phyloP scores from a whole-genome alignment of 176 grass and related monocot species.

The Zizania latifolia region DNA sequence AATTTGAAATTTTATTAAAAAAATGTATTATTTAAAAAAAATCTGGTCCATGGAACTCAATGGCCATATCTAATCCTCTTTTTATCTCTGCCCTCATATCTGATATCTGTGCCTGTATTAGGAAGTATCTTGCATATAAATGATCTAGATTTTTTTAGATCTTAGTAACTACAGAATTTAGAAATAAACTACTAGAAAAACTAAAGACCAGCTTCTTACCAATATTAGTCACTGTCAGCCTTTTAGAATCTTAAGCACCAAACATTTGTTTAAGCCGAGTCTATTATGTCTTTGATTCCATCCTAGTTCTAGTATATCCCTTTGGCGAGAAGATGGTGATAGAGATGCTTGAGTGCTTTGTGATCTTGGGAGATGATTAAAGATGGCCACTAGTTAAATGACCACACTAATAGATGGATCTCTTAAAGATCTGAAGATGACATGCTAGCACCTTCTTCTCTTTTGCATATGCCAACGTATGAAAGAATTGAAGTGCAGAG shows the following conservation, averaged over 20 bases:
- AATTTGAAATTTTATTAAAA: no score
- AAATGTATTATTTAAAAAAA: no score
- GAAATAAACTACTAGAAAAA: no score
- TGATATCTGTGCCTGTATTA: no score
- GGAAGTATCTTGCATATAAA: no score
- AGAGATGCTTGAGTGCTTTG: not conserved
- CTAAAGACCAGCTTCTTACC: no score
- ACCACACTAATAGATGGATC: constrained; percentile 2
- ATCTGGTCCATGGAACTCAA: not conserved
- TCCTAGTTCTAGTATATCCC: constrained; percentile 28
- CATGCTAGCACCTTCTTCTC: not conserved
- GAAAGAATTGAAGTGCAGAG: not conserved
- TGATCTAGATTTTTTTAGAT: no score
- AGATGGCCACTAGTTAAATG: constrained; percentile 12
- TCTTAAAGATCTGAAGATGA: constrained; percentile 2
- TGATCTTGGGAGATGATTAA: not conserved
- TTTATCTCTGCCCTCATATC: no score
- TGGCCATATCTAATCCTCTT: no score
- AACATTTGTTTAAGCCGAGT: constrained; percentile 8
- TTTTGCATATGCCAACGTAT: not conserved
- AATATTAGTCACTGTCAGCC: no score
- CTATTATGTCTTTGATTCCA: constrained; percentile 33
- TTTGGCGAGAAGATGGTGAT: constrained; percentile 10
- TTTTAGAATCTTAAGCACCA: no score
- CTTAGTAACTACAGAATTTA: no score